Percentiles rank a stretch among this genome's conserved stretches.
Evolutionary conservation across 805 yeast genomes (phyloP).

Genomic region (Middelhovenomyces tepae): DNA sequence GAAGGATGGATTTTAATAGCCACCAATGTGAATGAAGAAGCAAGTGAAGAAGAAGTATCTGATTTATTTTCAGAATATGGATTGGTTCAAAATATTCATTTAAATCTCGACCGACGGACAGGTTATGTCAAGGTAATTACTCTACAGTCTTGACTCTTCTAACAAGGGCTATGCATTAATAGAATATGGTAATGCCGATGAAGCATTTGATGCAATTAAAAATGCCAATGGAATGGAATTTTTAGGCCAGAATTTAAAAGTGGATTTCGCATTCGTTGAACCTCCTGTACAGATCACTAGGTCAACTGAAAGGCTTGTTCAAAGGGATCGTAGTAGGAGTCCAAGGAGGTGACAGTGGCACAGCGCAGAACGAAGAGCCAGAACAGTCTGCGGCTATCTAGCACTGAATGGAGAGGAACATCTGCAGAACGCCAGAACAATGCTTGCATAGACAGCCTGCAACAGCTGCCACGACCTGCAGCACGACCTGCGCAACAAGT

Average conservation of each 20-base stretch:
- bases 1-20: slow-evolving; percentile 38
- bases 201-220: slow-evolving; percentile 29
- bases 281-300: slow-evolving; percentile 10
- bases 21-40: slow-evolving; percentile 37
- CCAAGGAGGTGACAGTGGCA: neutral
- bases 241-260: slow-evolving; percentile 26
- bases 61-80: slow-evolving; percentile 38
- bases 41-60: slow-evolving; percentile 35
- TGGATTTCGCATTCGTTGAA: slow-evolving; percentile 35
- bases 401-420: too few species aligned
- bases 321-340: slow-evolving; percentile 5
- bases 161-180: slow-evolving; percentile 36
- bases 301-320: neutral
- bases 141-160: too few species aligned
- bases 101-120: slow-evolving; percentile 36
- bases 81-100: slow-evolving; percentile 29
- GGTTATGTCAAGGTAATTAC: slow-evolving; percentile 39
- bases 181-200: slow-evolving; percentile 28
- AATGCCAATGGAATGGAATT: slow-evolving; percentile 27
- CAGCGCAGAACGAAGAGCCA: too few species aligned
- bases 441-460: neutral
- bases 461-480: neutral
- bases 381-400: too few species aligned
- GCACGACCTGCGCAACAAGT: neutral
- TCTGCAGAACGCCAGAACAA: too few species aligned